Base-by-base conservation (phyloP, 352 stramenopile genomes). In the Globisporangium solare region DNA sequence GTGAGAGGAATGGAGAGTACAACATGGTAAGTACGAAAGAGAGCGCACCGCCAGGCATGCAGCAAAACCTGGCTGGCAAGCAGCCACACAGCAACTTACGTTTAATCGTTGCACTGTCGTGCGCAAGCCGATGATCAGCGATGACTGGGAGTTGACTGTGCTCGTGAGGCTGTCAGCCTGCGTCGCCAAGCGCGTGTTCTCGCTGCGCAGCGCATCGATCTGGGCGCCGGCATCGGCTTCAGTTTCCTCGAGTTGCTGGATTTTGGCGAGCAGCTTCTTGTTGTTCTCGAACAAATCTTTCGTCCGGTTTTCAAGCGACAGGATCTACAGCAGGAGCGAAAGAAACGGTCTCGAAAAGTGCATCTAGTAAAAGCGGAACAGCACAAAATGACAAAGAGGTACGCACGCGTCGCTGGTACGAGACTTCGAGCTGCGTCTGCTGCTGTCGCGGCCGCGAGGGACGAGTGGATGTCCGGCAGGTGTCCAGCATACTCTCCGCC, bases 221-320 rank as follows among this genome's bases (percentile, higher is more conserved):
- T 77, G 54, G 0, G 49, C 32, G 3, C 72, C 62, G n/a, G 65
- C 59, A 52, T 88, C 72, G 3, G 55, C 64, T 40, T 88, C 68
- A 0, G 55, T 67, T 13, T 81, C 78, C 59, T 88, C 75, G 14
- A 87, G 60, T 31, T 82, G 71, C 47, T 88, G 67, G 31, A 90
- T 88, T 58, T 76, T 84, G 2, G 32, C 40, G n/a, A 90, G 46
- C 2, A 90, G 66, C n/a, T 74, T 79, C 47, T 86, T 87, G 67
- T 85, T 88, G 59, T 88, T 90, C 20, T 81, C 74, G 49, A 72
- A 66, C 50, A 85, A 55, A 45, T 88, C 77, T 37, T 74, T 70
- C 32, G 68, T 84, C 3, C 72, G 67, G 43, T 79, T 87, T 47
- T 87, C 74, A n/a, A 88, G 61, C 17, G 72, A 74, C 21, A 87